Percentiles rank a stretch among this genome's conserved stretches.
phyloP scores from a whole-genome alignment of 805 yeast genomes.

The Candida railenensis region DNA sequence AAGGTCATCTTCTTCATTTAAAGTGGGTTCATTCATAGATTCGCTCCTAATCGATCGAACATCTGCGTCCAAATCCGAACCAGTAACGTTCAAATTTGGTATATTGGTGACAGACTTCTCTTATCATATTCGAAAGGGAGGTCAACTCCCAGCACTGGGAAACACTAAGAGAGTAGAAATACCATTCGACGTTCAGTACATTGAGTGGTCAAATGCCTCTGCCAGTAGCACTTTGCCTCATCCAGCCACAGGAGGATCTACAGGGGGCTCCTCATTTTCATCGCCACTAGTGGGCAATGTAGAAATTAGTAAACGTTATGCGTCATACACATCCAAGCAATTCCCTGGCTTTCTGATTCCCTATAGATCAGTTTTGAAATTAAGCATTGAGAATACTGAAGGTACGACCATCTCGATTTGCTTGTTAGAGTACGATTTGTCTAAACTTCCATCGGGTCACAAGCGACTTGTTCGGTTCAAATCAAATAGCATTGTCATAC shows the following conservation, averaged over 20 bases:
- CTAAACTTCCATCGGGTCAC: background rate
- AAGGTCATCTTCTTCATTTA: constrained; percentile 4
- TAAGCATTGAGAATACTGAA: constrained; percentile 1
- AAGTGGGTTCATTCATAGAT: constrained; percentile 5
- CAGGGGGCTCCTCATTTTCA: background rate
- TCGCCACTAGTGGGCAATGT: constrained; percentile 3
- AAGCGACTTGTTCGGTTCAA: constrained; percentile 4
- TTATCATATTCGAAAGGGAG: background rate
- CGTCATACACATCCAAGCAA: background rate
- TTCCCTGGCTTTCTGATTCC: constrained; percentile 5
- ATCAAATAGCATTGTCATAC: background rate
- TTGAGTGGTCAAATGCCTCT: constrained; percentile 1
- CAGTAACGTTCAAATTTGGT: background rate
- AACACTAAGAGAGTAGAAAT: background rate
- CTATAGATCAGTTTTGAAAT: background rate
- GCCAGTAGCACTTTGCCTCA: background rate
- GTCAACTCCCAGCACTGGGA: background rate
- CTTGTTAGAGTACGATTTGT: constrained; percentile 3
- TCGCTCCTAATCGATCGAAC: constrained; percentile 4
- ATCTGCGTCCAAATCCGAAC: constrained; percentile 2
- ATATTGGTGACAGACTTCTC: constrained; percentile 1
- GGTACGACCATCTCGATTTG: constrained; percentile 2
- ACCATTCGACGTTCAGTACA: constrained; percentile 1
- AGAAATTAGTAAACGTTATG: constrained; percentile 1
- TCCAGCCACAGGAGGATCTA: background rate